Base-by-base conservation (phyloP, 306 rosid genomes). In the Clitoria ternatea region DNA sequence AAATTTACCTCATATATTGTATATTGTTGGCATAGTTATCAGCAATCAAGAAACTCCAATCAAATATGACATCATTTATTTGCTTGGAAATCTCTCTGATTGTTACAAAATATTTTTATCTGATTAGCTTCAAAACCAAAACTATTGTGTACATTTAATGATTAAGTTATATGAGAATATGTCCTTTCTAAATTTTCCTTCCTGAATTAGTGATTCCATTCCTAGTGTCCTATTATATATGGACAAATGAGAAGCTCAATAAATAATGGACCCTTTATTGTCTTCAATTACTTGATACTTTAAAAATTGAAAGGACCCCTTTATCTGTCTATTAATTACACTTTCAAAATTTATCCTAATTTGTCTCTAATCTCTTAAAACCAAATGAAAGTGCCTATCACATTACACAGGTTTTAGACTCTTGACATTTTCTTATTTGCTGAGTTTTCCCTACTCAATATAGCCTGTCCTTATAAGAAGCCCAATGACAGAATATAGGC, bases 181-280 rank as follows among this genome's bases (percentile, higher is more conserved):
- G 37, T 30, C 75, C 35, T 35, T 18, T 60, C 57, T 76, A 36
- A 75, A 33, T 35, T 47, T 18, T 59, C 2, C 39, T 66, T 66
- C 32, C 33, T 36, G 1, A 24, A 23, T 33, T 23, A 56, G 66
- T 7, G 74, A 23, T 67, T 57, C 20, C 56, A 45, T 45, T 66
- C 64, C 44, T 45, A 12, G 15, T 11, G 45, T 33, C 45, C 22
- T 65, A 18, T 23, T 55, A 36, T 7, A 57, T 47, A 47, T 23
- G 62, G 63, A 76, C 62, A 67, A 66, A 66, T 55, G 22, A 75
- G 80, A 76, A 76, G 64, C 19, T 68, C 5, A 18, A 36, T 39
- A 59, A 59, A 59, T 67, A 10, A 68, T 44, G 63, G 44, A 47
- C 63, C 69, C 24, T 0, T 57, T 24, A 11, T 26, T 30, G 1